Evolutionary conservation across 805 yeast species (phyloP), one percentile per base, ranked within the genome.

Genomic region (Zygoascus bituminiphila): DNA sequence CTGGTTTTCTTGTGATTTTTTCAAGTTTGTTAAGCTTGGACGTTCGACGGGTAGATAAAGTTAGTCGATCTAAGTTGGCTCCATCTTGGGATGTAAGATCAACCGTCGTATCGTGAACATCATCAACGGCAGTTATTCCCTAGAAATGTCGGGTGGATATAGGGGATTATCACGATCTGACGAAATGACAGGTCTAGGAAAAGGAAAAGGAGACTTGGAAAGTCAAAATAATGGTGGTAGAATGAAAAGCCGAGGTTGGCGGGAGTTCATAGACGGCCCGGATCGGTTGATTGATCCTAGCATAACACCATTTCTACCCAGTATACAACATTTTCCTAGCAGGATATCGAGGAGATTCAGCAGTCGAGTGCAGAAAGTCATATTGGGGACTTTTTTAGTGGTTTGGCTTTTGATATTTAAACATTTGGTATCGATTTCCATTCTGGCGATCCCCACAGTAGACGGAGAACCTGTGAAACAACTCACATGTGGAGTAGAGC

Each of bases 391-490:
- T 14, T 55, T 46, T 19, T 22, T 60, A n/a, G 15, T 44, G 12
- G 22, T 55, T 8, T 62, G 65, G 62, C 31, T 50, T 7, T 22
- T 51, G 2, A 19, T 53, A 2, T 57, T 56, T 36, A 25, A 44
- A 23, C 10, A 37, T 4, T 26, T 62, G 17, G 56, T 58, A 7
- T 12, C 42, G 10, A 42, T 50, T 12, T 58, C 63, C 4, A 36
- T 61, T 2, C 39, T 62, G 20, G 63, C 61, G 4, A 31, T 35
- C 5, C 57, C 62, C 3, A 17, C 5, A 8, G 42, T 59, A 19
- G 54, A 54, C 40, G 59, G 55, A 5, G 52, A 50, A 9, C 42
- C 49, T 14, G 59, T 50, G 14, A 47, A 46, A 24, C 46, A 52
- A 36, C 35, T 63, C 12, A 24, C 48, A 8, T 63, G 68, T 45